Evolutionary conservation across 208 protist genomes (phyloP).

Genomic region (Wallacemonas rigidus): DNA sequence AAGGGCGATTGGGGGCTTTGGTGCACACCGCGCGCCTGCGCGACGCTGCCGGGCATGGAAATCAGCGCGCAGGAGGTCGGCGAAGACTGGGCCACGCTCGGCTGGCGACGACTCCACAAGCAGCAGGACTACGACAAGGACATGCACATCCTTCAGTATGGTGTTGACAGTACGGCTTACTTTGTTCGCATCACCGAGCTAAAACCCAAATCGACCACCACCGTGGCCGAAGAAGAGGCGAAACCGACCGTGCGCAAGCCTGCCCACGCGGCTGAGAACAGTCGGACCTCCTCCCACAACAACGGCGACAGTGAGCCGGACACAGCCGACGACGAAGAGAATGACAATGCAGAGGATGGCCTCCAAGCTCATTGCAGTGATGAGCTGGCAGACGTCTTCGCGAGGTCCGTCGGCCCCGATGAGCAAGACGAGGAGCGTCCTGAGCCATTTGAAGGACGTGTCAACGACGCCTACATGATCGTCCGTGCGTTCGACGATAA

Average conservation of each 20-base stretch:
- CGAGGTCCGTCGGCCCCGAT: background rate
- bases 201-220: background rate
- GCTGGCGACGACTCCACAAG: slow-evolving; percentile 63
- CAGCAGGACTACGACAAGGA: slow-evolving; percentile 87
- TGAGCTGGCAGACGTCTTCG: slow-evolving; percentile 10
- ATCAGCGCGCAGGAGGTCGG: slow-evolving; percentile 66
- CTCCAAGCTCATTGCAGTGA: background rate
- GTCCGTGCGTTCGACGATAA: slow-evolving; percentile 21
- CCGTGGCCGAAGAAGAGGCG: background rate
- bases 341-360: background rate
- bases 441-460: slow-evolving; percentile 4
- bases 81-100: slow-evolving; percentile 73
- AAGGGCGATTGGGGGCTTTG: slow-evolving; percentile 91
- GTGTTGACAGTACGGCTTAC: slow-evolving; percentile 66
- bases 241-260: too few species aligned
- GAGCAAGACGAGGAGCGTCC: background rate
- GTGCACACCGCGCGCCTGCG: slow-evolving; percentile 77
- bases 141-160: slow-evolving; percentile 80
- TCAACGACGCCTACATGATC: slow-evolving; percentile 18
- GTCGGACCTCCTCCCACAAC: too few species aligned
- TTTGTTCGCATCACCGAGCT: slow-evolving; percentile 81
- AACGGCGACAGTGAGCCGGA: too few species aligned
- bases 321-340: background rate
- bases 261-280: too few species aligned
- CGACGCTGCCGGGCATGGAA: slow-evolving; percentile 79